Conservation (phyloP, 192 early-diverging fungal genomes). For the Coemansia sp. region DNA sequence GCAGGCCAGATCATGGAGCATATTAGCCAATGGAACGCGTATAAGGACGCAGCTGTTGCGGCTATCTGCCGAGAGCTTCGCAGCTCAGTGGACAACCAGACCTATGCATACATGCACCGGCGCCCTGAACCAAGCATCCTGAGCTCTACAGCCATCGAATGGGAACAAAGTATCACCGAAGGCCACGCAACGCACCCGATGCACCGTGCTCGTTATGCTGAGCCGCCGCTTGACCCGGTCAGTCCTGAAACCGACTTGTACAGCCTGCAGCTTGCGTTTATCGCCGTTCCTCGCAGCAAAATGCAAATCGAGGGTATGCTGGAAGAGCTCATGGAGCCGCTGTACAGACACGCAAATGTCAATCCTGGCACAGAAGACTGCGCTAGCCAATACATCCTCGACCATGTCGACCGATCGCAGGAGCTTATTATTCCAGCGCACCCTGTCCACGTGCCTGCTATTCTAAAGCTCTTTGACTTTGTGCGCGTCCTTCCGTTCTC, state of each 20-base stretch:
- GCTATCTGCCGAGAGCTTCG: slow-evolving; percentile 55
- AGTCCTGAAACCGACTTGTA: slow-evolving; percentile 44
- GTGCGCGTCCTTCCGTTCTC: slow-evolving; percentile 45
- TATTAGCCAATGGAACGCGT: slow-evolving; percentile 51
- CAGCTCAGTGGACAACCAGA: slow-evolving; percentile 58
- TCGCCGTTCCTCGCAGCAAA: slow-evolving; percentile 52
- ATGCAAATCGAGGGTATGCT: slow-evolving; percentile 52
- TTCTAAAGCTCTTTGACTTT: slow-evolving; percentile 51
- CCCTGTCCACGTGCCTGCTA: slow-evolving; percentile 63
- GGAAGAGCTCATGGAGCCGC: slow-evolving; percentile 35
- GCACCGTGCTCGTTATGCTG: slow-evolving; percentile 61
- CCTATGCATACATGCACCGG: slow-evolving; percentile 34
- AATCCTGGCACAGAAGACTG: background rate
- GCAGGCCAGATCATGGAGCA: slow-evolving; percentile 48
- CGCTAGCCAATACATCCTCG: slow-evolving; percentile 23
- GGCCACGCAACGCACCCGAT: slow-evolving; percentile 73
- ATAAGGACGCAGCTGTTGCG: slow-evolving; percentile 22
- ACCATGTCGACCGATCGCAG: slow-evolving; percentile 18
- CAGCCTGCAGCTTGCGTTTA: slow-evolving; percentile 47
- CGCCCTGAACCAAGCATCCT: slow-evolving; percentile 31
- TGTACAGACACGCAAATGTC: slow-evolving; percentile 30
- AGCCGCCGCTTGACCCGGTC: slow-evolving; percentile 57
- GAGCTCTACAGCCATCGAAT: slow-evolving; percentile 54
- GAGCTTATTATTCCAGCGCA: slow-evolving; percentile 61
- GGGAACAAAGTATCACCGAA: slow-evolving; percentile 67